These are phyloP conservation scores for Sporisorium scitamineum DNA, from an alignment of 1,284 basidiomycete species.

Conservation along the genomic window DNA sequence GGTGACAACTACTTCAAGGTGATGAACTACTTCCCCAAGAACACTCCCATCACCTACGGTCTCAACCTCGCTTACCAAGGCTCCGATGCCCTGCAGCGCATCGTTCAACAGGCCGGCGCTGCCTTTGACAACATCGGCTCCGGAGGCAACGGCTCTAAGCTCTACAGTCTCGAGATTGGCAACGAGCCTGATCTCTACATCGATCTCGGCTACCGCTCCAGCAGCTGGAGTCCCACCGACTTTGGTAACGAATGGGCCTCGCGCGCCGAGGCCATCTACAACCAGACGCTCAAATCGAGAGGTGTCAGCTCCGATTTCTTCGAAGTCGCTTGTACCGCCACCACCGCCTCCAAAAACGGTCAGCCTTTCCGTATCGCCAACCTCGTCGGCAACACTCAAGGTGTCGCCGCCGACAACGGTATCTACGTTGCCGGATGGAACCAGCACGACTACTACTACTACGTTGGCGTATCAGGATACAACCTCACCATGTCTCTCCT, in stretches of 20 bases:
- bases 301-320: conserved; percentile 52
- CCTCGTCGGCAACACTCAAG: conserved; percentile 48
- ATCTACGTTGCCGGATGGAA: conserved; percentile 63
- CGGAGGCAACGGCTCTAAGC: conserved; percentile 27
- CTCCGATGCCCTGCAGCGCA: conserved; percentile 35
- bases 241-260: conserved; percentile 52
- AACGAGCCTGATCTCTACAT: conserved; percentile 62
- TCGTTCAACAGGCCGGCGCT: conserved; percentile 40
- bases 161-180: conserved; percentile 58
- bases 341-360: conserved; percentile 54
- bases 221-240: conserved; percentile 32
- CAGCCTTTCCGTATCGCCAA: conserved; percentile 54
- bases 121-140: conserved; percentile 35
- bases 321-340: conserved; percentile 58
- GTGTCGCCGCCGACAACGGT: conserved; percentile 54
- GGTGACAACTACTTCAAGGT: conserved; percentile 53
- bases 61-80: conserved; percentile 56
- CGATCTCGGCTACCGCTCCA: conserved; percentile 43
- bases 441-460: conserved; percentile 64
- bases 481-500: conserved; percentile 40
- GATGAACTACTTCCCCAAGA: conserved; percentile 37
- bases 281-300: conserved; percentile 35
- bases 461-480: conserved; percentile 48
- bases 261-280: conserved; percentile 45
- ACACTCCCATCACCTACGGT: conserved; percentile 59